A percentile compares a stretch with the other conserved stretches of the same genome.
These are phyloP conservation scores for Fragaria iinumae DNA, from an alignment of 306 rosid genomes.

Conservation along the genomic window DNA sequence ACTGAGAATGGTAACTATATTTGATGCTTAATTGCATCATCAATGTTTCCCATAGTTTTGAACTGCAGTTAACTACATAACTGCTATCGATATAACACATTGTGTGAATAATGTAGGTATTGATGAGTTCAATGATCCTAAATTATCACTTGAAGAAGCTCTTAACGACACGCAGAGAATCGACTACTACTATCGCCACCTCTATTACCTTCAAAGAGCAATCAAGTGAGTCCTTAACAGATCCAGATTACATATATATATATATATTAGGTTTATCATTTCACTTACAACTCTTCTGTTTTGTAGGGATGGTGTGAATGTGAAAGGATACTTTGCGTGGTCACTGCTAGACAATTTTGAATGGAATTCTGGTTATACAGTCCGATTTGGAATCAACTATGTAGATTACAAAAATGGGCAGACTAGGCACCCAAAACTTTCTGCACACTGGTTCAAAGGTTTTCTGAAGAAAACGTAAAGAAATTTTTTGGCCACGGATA, in stretches of 20 bases:
- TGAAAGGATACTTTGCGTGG: slow-evolving; percentile 73
- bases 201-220: slow-evolving; percentile 41
- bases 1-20: slow-evolving; percentile 60
- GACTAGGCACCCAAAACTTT: slow-evolving; percentile 50
- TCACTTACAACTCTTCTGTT: neutral
- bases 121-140: slow-evolving; percentile 51
- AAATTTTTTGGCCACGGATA: neutral
- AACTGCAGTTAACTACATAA: no score
- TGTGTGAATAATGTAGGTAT: slow-evolving; percentile 35
- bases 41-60: neutral
- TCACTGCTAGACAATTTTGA: slow-evolving; percentile 66
- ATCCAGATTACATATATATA: neutral
- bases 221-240: slow-evolving; percentile 39
- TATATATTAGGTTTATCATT: neutral
- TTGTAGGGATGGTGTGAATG: slow-evolving; percentile 54
- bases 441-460: slow-evolving; percentile 59
- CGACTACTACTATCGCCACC: slow-evolving; percentile 41
- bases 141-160: slow-evolving; percentile 32
- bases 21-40: neutral
- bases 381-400: slow-evolving; percentile 57
- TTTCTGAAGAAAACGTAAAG: slow-evolving; percentile 36
- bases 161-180: slow-evolving; percentile 39
- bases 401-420: slow-evolving; percentile 54
- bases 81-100: neutral
- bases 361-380: slow-evolving; percentile 52